Evolutionary conservation across 768 basidiomycete genomes (phyloP).

Genomic region (Roridomyces roridus): DNA sequence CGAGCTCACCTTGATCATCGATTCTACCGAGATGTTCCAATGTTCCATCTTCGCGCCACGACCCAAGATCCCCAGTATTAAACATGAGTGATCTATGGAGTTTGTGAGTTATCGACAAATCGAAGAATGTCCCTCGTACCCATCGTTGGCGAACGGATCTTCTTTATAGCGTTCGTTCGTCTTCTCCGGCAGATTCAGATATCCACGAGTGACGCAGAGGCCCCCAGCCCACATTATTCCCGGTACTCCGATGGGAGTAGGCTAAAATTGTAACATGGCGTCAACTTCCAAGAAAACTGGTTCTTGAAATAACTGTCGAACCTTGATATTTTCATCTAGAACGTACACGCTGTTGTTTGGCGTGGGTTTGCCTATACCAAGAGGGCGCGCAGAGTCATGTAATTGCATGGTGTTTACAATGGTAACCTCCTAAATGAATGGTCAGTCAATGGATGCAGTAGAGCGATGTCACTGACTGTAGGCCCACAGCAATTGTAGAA

Average conservation of each 20-base stretch:
- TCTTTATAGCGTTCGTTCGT: slow-evolving; percentile 54
- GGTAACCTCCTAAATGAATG: slow-evolving; percentile 45
- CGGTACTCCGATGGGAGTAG: slow-evolving; percentile 37
- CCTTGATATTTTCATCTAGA: slow-evolving; percentile 27
- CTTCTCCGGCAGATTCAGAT: slow-evolving; percentile 61
- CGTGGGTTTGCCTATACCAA: slow-evolving; percentile 59
- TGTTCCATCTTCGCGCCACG: slow-evolving; percentile 58
- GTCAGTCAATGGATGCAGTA: background rate
- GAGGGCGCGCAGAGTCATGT: slow-evolving; percentile 44
- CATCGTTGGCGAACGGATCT: slow-evolving; percentile 57
- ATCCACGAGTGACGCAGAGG: slow-evolving; percentile 60
- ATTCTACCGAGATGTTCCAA: slow-evolving; percentile 64
- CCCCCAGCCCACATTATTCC: slow-evolving; percentile 72
- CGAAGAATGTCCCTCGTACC: slow-evolving; percentile 38
- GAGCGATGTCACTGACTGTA: slow-evolving; percentile 47
- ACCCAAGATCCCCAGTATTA: slow-evolving; percentile 67
- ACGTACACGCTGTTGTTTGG: slow-evolving; percentile 57
- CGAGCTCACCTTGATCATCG: slow-evolving; percentile 51
- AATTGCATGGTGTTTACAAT: slow-evolving; percentile 64
- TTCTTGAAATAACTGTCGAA: background rate
- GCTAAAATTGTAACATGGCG: slow-evolving; percentile 27
- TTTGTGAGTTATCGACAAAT: background rate
- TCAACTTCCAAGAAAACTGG: slow-evolving; percentile 40
- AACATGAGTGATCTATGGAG: slow-evolving; percentile 54
- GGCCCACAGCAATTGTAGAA: slow-evolving; percentile 65